These are phyloP conservation scores for Fusarium keratoplasticum DNA, from an alignment of 2,329 filamentous ascomycete genomes.

Conservation along the genomic window DNA sequence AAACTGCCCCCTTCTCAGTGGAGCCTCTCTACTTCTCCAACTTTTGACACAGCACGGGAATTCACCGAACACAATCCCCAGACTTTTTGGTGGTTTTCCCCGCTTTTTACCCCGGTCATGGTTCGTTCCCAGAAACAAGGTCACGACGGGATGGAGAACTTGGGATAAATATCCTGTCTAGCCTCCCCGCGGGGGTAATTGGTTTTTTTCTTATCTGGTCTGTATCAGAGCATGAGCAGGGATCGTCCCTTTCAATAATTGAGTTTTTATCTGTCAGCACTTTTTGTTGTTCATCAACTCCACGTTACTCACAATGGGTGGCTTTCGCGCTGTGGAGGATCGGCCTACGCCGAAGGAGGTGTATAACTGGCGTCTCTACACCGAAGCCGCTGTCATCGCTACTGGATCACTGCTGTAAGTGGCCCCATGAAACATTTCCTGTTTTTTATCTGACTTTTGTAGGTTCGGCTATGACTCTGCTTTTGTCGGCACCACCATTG, in stretches of 20 bases:
- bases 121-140: conserved; percentile 7
- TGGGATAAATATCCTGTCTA: conserved; percentile 39
- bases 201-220: neutral
- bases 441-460: conserved; percentile 3
- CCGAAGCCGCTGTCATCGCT: conserved; percentile 60
- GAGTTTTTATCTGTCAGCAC: neutral
- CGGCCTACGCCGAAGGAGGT: conserved; percentile 66
- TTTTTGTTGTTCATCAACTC: neutral
- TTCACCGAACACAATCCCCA: neutral
- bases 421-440: neutral
- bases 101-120: conserved; percentile 3
- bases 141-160: conserved; percentile 6
- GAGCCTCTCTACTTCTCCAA: neutral
- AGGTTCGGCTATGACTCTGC: conserved; percentile 66
- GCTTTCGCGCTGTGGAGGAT: conserved; percentile 63
- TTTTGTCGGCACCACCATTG: conserved; percentile 66
- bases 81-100: neutral
- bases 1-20: neutral
- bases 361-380: conserved; percentile 65
- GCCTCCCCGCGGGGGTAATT: conserved; percentile 4
- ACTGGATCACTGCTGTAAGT: conserved; percentile 55
- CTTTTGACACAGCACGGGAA: neutral
- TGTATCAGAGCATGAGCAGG: neutral
- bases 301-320: conserved; percentile 45
- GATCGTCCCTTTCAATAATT: neutral